phyloP scores from a whole-genome alignment of 2,329 filamentous ascomycete species.

The Chaetomium sp. region DNA sequence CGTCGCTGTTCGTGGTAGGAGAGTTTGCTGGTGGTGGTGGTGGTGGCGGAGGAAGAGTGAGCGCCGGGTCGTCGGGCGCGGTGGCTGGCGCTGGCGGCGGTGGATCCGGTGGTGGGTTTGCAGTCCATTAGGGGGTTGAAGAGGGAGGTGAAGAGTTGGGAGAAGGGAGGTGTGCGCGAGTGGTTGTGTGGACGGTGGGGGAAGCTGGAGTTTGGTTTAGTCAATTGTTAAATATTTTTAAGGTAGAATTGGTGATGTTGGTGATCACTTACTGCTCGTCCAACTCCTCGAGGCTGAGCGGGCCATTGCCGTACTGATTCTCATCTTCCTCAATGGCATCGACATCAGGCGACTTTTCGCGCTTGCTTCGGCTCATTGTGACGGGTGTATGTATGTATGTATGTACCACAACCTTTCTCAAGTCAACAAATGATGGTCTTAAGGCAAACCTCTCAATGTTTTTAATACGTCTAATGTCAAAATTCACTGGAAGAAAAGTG shows the following conservation, averaged over 20 bases:
- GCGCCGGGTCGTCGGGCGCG: slow-evolving; percentile 31
- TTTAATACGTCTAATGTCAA: no score
- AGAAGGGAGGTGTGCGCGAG: slow-evolving; percentile 64
- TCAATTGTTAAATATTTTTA: no score
- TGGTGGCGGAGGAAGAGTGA: slow-evolving; percentile 48
- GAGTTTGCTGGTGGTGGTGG: neutral
- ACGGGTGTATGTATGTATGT: slow-evolving; percentile 1
- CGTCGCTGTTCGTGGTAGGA: slow-evolving; percentile 66
- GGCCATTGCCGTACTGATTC: slow-evolving; percentile 41
- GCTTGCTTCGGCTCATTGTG: slow-evolving; percentile 30
- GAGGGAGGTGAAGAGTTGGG: slow-evolving; percentile 66
- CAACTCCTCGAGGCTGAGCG: slow-evolving; percentile 37
- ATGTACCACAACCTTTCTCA: neutral
- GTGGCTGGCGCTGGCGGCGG: neutral
- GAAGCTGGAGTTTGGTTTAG: neutral
- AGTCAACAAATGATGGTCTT: neutral
- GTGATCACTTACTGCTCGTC: slow-evolving; percentile 28
- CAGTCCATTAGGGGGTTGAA: slow-evolving; percentile 78
- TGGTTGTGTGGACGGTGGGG: neutral
- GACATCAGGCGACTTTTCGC: slow-evolving; percentile 29
- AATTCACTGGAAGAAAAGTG: no score
- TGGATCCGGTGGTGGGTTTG: slow-evolving; percentile 63
- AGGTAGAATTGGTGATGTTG: neutral
- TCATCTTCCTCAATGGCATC: slow-evolving; percentile 45
- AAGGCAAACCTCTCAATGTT: neutral